Conservation (phyloP, 2,329 filamentous ascomycete genomes). For the Colletotrichum nymphaeae region DNA sequence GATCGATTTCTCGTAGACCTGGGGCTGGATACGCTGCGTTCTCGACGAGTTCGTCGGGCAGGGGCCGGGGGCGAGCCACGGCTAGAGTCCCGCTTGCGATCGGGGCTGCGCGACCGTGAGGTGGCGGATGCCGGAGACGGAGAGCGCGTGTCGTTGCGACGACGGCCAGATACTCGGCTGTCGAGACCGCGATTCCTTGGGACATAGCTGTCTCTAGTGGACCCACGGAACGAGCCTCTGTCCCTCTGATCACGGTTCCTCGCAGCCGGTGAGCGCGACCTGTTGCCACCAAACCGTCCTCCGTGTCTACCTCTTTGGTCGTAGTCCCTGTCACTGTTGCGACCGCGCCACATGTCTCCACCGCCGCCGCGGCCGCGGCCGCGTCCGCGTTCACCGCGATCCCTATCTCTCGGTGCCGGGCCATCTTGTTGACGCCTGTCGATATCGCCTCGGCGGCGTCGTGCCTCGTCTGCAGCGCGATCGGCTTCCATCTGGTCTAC, state of each 20-base stretch:
- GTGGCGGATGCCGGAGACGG: constrained; percentile 44
- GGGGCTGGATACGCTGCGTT: constrained; percentile 43
- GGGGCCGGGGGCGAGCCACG: constrained; percentile 47
- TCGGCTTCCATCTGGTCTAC: constrained; percentile 80
- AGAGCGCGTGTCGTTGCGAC: constrained; percentile 48
- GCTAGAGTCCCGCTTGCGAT: constrained; percentile 43
- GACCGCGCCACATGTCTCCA: constrained; percentile 64
- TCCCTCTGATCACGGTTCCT: constrained; percentile 57
- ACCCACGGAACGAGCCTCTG: constrained; percentile 50
- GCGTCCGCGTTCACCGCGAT: constrained; percentile 65
- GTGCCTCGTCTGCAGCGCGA: constrained; percentile 80
- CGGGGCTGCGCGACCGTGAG: constrained; percentile 46
- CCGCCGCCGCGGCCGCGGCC: constrained; percentile 56
- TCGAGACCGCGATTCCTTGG: constrained; percentile 60
- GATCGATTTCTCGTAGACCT: constrained; percentile 52
- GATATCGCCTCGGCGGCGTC: constrained; percentile 77
- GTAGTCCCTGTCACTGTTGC: constrained; percentile 63
- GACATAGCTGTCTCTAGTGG: constrained; percentile 63
- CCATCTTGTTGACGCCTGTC: constrained; percentile 78
- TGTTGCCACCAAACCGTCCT: constrained; percentile 55
- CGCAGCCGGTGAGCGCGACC: constrained; percentile 61
- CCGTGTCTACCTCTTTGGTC: constrained; percentile 56
- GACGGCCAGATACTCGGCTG: constrained; percentile 54
- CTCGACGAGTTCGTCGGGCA: constrained; percentile 47
- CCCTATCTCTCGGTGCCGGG: constrained; percentile 74